Percentiles rank a stretch among this genome's conserved stretches.
These are phyloP conservation scores for Colletotrichum plurivorum DNA, from an alignment of 2,329 filamentous ascomycete species.

Conservation along the genomic window DNA sequence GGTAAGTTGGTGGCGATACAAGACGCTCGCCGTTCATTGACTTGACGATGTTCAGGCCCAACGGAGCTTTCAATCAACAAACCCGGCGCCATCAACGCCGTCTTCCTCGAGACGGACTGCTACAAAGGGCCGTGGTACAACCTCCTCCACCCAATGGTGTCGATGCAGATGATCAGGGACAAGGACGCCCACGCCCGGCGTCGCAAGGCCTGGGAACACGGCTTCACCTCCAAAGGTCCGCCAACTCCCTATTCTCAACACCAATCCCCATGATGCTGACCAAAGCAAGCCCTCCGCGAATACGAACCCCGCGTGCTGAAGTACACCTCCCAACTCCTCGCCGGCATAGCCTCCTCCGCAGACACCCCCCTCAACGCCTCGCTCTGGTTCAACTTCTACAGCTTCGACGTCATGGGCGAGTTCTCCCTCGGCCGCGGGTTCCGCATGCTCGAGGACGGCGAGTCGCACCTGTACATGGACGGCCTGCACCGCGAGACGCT, in stretches of 20 bases:
- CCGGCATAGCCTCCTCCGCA: conserved; percentile 38
- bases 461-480: conserved; percentile 45
- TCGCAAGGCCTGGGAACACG: conserved; percentile 52
- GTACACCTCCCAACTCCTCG: conserved; percentile 44
- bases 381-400: conserved; percentile 51
- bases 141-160: conserved; percentile 46
- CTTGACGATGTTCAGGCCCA: conserved; percentile 43
- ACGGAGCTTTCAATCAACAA: conserved; percentile 50
- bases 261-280: not conserved
- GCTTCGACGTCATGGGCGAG: conserved; percentile 58
- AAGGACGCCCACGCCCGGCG: conserved; percentile 48
- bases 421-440: conserved; percentile 55
- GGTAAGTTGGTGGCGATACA: conserved; percentile 37
- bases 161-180: conserved; percentile 49
- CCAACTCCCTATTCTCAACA: accelerated
- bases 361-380: conserved; percentile 45
- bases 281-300: conserved; percentile 38
- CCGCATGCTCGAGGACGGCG: conserved; percentile 49
- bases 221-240: conserved; percentile 47
- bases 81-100: conserved; percentile 44
- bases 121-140: conserved; percentile 53
- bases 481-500: conserved; percentile 43
- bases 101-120: conserved; percentile 48
- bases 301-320: conserved; percentile 47
- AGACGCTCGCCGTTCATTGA: not conserved